A percentile compares a stretch with the other conserved stretches of the same genome.
Conservation (phyloP, 805 yeast species). For the Kazachstania kunashirensis region DNA sequence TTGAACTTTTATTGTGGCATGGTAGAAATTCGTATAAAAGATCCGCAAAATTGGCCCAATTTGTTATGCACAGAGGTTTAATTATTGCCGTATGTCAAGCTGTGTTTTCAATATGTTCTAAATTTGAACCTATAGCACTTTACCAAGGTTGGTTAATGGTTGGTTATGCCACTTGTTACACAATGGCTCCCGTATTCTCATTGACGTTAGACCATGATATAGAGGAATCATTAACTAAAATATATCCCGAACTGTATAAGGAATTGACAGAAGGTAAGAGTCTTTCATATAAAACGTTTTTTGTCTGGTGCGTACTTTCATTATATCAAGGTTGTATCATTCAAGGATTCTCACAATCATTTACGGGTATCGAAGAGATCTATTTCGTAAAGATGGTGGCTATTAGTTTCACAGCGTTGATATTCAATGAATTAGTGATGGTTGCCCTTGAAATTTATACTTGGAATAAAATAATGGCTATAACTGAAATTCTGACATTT, state of each 20-base stretch:
- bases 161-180: constrained; percentile 92
- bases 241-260: constrained; percentile 90
- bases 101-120: constrained; percentile 75
- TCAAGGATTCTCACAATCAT: constrained; percentile 70
- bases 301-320: constrained; percentile 83
- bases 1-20: constrained; percentile 88
- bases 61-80: constrained; percentile 92
- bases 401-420: constrained; percentile 66
- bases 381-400: constrained; percentile 73
- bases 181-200: constrained; percentile 97
- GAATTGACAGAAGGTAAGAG: constrained; percentile 86
- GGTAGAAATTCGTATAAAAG: constrained; percentile 96
- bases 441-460: constrained; percentile 84
- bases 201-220: constrained; percentile 86
- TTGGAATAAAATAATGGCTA: constrained; percentile 77
- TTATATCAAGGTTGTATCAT: constrained; percentile 85
- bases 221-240: constrained; percentile 74
- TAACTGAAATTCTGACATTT: constrained; percentile 62
- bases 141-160: constrained; percentile 98
- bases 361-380: constrained; percentile 49
- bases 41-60: constrained; percentile 89
- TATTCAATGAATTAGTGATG: constrained; percentile 84
- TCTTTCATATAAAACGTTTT: constrained; percentile 76
- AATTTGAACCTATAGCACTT: constrained; percentile 87
- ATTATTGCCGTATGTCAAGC: constrained; percentile 93